Percentiles rank a stretch among this genome's conserved stretches.
phyloP scores from a whole-genome alignment of 148 eudicot genomes.

The Camellia sinensis region DNA sequence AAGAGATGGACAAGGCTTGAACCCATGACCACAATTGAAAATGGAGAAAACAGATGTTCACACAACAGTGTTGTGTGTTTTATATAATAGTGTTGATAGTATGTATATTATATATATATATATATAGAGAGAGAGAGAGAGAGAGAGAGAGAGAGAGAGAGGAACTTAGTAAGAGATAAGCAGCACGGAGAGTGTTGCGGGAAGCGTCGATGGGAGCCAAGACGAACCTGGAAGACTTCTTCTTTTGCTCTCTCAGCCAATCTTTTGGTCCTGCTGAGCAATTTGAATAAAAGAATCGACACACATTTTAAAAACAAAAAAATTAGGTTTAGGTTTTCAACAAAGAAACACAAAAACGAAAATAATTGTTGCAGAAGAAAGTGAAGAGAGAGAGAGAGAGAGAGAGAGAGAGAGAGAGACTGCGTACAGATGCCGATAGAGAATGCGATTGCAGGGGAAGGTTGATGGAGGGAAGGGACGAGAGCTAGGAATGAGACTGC shows the following conservation, averaged over 20 bases:
- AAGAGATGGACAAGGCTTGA: too few species aligned
- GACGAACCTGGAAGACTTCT: constrained; percentile 69
- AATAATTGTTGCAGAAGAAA: background rate
- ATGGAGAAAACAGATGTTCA: too few species aligned
- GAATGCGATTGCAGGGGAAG: constrained; percentile 13
- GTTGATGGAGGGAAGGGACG: background rate
- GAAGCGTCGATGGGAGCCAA: constrained; percentile 88
- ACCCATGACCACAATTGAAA: too few species aligned
- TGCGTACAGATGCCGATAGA: constrained; percentile 18
- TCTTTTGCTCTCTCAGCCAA: constrained; percentile 92
- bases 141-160: background rate
- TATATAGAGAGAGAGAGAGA: background rate
- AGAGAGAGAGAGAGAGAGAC: background rate
- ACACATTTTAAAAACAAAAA: background rate
- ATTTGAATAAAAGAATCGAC: background rate
- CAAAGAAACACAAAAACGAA: background rate
- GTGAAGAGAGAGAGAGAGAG: too few species aligned
- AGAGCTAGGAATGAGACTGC: background rate
- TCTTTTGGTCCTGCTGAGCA: constrained; percentile 93
- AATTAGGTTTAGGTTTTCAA: too few species aligned
- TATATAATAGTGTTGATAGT: too few species aligned
- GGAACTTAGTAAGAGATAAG: constrained; percentile 57
- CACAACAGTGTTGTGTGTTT: too few species aligned
- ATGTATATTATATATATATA: background rate
- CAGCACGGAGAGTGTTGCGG: constrained; percentile 57